Evolutionary conservation across 768 basidiomycete genomes (phyloP).

Genomic region (Tulasnella sp.): DNA sequence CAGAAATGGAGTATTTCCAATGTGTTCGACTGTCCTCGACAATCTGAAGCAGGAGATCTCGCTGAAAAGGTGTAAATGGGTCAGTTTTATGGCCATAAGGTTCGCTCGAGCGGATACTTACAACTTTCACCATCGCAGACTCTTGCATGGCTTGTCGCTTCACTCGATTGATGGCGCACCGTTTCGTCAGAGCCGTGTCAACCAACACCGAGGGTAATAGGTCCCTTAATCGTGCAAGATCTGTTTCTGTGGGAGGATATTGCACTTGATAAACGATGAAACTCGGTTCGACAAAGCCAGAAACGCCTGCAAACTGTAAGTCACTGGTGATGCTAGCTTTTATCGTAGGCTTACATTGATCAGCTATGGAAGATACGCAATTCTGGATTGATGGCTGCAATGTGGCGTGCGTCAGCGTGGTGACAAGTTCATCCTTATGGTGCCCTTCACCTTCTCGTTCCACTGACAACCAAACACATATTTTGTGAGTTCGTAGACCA

Average conservation of each 20-base stretch:
- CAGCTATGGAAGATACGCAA: conserved; percentile 49
- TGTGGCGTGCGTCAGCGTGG: not conserved
- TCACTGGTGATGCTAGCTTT: conserved; percentile 12
- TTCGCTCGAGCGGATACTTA: conserved; percentile 32
- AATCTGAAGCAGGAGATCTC: conserved; percentile 38
- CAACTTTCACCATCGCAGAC: conserved; percentile 19
- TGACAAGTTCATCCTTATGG: not conserved
- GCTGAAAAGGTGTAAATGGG: conserved; percentile 22
- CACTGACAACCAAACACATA: conserved; percentile 62
- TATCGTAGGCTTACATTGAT: conserved; percentile 37
- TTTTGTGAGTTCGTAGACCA: conserved; percentile 46
- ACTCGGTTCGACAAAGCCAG: conserved; percentile 47
- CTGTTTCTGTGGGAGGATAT: not conserved
- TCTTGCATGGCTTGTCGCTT: not conserved
- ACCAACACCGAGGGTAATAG: not conserved
- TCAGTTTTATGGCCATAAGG: conserved; percentile 24
- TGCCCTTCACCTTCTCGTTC: conserved; percentile 58
- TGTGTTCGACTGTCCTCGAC: conserved; percentile 54
- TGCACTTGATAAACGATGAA: not conserved
- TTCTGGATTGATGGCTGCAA: conserved; percentile 64
- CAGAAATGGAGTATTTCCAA: conserved; percentile 68
- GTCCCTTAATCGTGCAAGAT: not conserved
- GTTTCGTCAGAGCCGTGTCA: not conserved
- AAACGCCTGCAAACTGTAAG: conserved; percentile 34
- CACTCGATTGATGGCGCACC: not conserved